Conservation (phyloP, 2,329 filamentous ascomycete genomes). For the Sporothrix luriei region DNA sequence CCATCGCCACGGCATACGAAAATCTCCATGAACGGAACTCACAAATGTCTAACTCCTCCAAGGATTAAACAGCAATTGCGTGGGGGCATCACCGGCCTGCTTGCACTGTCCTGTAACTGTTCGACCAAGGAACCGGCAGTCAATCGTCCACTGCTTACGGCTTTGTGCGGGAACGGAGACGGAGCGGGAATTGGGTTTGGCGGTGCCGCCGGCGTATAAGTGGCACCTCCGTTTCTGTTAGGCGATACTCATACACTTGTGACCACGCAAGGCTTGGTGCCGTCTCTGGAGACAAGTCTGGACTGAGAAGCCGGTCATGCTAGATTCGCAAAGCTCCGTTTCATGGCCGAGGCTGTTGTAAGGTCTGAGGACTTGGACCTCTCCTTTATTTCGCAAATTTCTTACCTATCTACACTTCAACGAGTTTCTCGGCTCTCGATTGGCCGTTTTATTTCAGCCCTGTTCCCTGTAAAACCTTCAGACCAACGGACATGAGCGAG, state of each 20-base stretch:
- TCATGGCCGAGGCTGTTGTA: neutral
- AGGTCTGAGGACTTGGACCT: neutral
- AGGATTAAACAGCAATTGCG: neutral
- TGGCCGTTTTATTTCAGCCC: neutral
- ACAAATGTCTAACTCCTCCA: neutral
- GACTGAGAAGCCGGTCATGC: too few relatives aligned
- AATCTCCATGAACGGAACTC: neutral
- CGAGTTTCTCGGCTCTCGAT: neutral
- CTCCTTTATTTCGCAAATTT: neutral
- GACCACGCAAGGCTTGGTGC: neutral
- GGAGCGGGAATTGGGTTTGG: slow-evolving; percentile 2
- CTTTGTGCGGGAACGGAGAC: neutral
- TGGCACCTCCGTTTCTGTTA: neutral
- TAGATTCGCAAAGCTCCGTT: too few relatives aligned
- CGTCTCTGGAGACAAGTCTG: too few relatives aligned
- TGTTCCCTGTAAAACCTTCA: neutral
- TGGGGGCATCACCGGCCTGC: neutral
- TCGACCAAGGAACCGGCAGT: too few relatives aligned
- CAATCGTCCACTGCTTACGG: neutral
- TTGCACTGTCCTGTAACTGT: neutral
- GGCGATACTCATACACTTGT: neutral
- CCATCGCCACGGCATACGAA: neutral
- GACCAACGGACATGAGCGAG: slow-evolving; percentile 11
- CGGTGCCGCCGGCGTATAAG: neutral
- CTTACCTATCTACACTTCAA: neutral